Base-by-base conservation (phyloP, 2,329 filamentous ascomycete species). In the Xylaria sp. region DNA sequence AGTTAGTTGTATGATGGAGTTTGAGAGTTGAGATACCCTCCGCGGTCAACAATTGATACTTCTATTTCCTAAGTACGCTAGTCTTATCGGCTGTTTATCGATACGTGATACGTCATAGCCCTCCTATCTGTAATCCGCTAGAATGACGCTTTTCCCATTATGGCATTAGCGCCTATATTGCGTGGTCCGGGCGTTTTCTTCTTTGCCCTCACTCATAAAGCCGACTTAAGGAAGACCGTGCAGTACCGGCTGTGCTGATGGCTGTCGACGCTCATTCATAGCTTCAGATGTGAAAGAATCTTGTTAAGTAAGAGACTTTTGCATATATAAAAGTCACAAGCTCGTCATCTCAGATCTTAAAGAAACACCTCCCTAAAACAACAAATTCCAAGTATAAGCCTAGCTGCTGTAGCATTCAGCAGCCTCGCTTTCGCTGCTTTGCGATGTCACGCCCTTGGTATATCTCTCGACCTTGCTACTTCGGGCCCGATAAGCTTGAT, bases 401-500 rank as follows among this genome's bases (percentile, higher is more conserved):
- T 46, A 46, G 8, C 51, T 10, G 6, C 56, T 46, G 13, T 4
- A 15, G 8, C 20, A 20, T 23, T 23, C 4, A 44, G 28, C 5
- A 39, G 34, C 37, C 25, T 25, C 2, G 7, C 34, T 41, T 51
- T 64, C 62, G 41, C 44, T 39, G 32, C n/a, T 13, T 9, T 39
- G 10, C 7, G 18, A n/a, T 32, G 8, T 55, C 10, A 10, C 48
- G 23, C 28, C 10, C n/a, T 20, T 37, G 28, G 28, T 28, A 28
- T 6, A 28, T 28, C 28, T 28, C 28, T 28, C 28, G 28, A 28
- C 28, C 28, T 28, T 28, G 5, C 28, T 28, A 28, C 93, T 97
- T 98, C 89, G 72, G 94, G 92, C 75, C 96, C 96, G 79, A 99
- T 98, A 83, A 99, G 87, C 92, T 98, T 97, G 84, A 99, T 86